Conservation (phyloP, 202 grass and related monocot species). For the Carex arenaria region DNA sequence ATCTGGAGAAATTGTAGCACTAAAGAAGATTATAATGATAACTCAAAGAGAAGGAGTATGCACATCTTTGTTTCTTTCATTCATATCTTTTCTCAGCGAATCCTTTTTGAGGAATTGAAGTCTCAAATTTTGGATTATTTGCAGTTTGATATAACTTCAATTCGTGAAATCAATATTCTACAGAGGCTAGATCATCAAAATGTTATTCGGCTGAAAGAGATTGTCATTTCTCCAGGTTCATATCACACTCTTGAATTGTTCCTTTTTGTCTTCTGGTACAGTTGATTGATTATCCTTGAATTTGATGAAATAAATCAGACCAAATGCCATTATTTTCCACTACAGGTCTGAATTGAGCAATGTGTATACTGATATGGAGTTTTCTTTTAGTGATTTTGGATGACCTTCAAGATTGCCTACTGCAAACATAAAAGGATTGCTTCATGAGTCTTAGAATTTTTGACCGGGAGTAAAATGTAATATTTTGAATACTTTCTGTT, state of each 20-base stretch:
- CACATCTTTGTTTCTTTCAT: not conserved
- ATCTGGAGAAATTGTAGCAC: conserved; percentile 71
- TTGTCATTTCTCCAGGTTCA: conserved; percentile 83
- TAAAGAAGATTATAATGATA: conserved; percentile 93
- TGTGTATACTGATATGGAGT: not conserved
- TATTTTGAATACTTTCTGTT: conserved; percentile 1
- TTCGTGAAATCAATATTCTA: conserved; percentile 90
- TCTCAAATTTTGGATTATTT: not conserved
- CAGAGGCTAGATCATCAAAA: conserved; percentile 82
- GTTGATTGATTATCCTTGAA: not conserved
- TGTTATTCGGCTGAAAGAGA: conserved; percentile 87
- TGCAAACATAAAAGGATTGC: not conserved
- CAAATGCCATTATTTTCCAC: not conserved
- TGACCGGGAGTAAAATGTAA: not conserved
- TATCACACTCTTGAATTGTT: not conserved
- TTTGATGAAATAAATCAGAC: not conserved
- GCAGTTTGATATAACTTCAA: conserved; percentile 80
- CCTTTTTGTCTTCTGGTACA: not conserved
- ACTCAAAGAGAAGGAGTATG: conserved; percentile 64
- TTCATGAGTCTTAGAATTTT: not conserved
- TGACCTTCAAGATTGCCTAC: not conserved
- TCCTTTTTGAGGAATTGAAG: not conserved
- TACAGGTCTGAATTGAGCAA: not conserved
- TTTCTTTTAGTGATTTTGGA: not conserved
- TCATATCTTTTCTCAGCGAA: not conserved